phyloP scores from a whole-genome alignment of 2,329 filamentous ascomycete genomes.

The Aspergillus calidoustus region DNA sequence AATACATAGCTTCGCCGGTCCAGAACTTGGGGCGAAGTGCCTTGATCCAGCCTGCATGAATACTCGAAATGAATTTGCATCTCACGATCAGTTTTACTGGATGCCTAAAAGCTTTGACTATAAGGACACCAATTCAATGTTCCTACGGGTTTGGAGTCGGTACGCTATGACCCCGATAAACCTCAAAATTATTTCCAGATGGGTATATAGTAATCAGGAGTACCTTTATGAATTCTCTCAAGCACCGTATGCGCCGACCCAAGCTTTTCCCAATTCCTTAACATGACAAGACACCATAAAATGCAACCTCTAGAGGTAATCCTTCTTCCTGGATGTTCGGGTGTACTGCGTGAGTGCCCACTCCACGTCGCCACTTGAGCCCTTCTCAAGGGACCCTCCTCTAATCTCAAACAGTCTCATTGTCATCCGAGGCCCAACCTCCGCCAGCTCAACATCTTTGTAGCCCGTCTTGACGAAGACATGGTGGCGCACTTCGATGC shows the following conservation, averaged over 20 bases:
- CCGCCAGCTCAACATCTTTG: conserved; percentile 83
- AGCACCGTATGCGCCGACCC: conserved; percentile 40
- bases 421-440: conserved; percentile 95
- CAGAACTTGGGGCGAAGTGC: too few species aligned
- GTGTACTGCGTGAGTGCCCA: conserved; percentile 98
- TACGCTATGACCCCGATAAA: neutral
- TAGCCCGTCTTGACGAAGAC: conserved; percentile 94
- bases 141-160: neutral
- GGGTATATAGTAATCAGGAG: conserved; percentile 28
- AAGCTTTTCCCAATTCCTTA: conserved; percentile 27
- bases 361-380: conserved; percentile 92
- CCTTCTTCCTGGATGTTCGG: conserved; percentile 90
- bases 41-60: too few species aligned
- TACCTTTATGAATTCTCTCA: conserved; percentile 25
- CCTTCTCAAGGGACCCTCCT: conserved; percentile 81
- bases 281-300: neutral
- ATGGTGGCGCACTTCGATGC: conserved; percentile 87
- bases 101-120: neutral
- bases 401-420: conserved; percentile 95
- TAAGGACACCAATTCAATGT: neutral
- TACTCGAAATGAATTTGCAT: too few species aligned
- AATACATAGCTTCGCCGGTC: neutral
- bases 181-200: conserved; percentile 17
- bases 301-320: conserved; percentile 69
- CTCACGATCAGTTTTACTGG: neutral